Conservation (phyloP, 129 eudicot genomes). For the Tagetes patula region DNA sequence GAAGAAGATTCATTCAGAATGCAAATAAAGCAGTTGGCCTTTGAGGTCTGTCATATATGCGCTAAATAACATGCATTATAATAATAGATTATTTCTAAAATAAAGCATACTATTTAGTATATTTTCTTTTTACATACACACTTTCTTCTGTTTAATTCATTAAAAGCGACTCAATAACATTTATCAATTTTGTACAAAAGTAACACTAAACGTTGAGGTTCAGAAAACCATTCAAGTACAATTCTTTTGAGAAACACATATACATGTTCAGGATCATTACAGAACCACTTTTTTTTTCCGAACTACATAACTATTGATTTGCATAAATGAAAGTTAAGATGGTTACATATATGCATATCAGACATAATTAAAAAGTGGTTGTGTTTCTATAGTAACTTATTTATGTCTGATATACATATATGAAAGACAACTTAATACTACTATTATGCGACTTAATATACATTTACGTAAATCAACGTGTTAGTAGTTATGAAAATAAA, state of each 20-base stretch:
- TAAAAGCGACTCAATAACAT: neutral
- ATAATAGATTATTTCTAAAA: neutral
- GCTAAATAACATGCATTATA: neutral
- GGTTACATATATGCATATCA: too few relatives aligned
- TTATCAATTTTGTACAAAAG: neutral
- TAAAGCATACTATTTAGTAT: neutral
- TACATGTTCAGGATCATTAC: neutral
- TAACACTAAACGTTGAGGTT: neutral
- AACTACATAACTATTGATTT: too few relatives aligned
- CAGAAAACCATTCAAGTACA: neutral
- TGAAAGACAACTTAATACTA: too few relatives aligned
- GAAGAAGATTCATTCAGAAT: conserved; percentile 76
- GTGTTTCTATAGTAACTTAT: too few relatives aligned
- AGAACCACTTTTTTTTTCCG: too few relatives aligned
- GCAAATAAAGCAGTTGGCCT: conserved; percentile 84
- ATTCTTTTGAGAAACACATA: neutral
- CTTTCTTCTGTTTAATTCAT: neutral
- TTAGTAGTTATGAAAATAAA: too few relatives aligned
- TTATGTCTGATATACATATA: too few relatives aligned
- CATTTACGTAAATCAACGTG: too few relatives aligned
- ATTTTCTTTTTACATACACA: conserved; percentile 5
- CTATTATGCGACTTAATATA: too few relatives aligned
- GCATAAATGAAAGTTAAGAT: too few relatives aligned
- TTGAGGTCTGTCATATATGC: conserved; percentile 46
- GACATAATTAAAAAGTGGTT: too few relatives aligned